Base-by-base conservation (phyloP, 495 filamentous ascomycete genomes). In the Penicillium coprophilum region DNA sequence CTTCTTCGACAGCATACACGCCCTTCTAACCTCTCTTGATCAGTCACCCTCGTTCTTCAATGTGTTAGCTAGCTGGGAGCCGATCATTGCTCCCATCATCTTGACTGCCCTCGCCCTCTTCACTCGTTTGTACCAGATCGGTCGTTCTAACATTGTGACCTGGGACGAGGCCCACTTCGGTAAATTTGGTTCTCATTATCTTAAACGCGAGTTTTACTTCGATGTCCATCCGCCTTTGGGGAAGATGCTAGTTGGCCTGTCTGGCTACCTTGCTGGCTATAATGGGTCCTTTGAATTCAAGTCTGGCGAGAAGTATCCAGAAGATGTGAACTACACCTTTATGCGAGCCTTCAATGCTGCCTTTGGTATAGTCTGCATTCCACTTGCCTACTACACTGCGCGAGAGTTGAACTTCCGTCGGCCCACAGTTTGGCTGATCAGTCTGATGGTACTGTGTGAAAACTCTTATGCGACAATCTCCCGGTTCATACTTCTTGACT, bases 271-370 rank as follows among this genome's bases (percentile, higher is more conserved):
- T 52, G 94, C 94, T 34, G 93, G 93, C 49, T 98, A 98, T 79
- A 98, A 98, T 82, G 94, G 94, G 32, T 96, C 95, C 1, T 98
- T 98, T 75, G 95, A 97, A 72, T 98, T 98, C 84, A 98, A 98
- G 71, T 97, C 93, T 23, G 94, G 94, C 63, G 94, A 97, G 71
- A 89, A 81, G 43, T 98, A 98, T 67, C 94, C 94, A 2, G 82
- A 85, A 59, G 91, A 97, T 65, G 79, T 98, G 66, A 88, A 98
- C 79, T 98, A 97, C 71, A 95, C 92, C 56, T 96, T 96, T 69
- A 98, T 98, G 94, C 87, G 94, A 59, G 81, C 94, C 32, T 98
- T 98, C 84, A 98, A 98, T 75, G 86, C 94, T 53, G 82, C 90
- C 46, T 98, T 96, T 74, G 94, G 94, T 39, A 92, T 90, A 50